Evolutionary conservation across 1,284 basidiomycete species (phyloP), one percentile per base, ranked within the genome.

Genomic region (Trametes sp.): DNA sequence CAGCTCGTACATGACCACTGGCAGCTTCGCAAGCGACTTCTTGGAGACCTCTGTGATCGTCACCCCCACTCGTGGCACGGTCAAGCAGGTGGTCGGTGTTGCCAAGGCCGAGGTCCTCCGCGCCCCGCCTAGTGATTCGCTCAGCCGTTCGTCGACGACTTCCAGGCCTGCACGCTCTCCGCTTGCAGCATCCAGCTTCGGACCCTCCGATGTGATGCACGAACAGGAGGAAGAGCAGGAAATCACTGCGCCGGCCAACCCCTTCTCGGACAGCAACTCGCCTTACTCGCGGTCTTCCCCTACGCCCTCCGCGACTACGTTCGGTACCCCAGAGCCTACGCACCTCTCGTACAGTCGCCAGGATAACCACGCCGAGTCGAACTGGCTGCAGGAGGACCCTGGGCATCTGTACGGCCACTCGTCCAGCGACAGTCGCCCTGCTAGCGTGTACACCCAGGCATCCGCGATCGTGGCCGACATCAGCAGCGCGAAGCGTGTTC

Each of bases 31-130:
- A 14, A 92, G 89, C 69, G 91, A 93, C 69, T 83, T 94, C 74
- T 78, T 94, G 61, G 92, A 94, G 73, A 87, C 89, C 1, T 91
- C 92, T 19, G 88, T 90, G 76, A 94, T 94, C 68, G 84, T 94
- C 65, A 92, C 89, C 0, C 84, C 89, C 28, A 81, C 79, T 33
- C 86, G 85, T 63, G 84, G 84, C 48, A 81, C 82, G 36, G 85
- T 90, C 64, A 84, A 88, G 66, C 89, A 92, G 72, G 88, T 92
- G 11, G 75, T 91, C 44, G 90, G 90, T 38, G 85, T 91, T 50
- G 87, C 87, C 54, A 91, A 88, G 74, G 90, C 92, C 29, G 90
- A 92, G 72, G 87, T 93, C 51, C 85, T 94, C 64, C 87, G 83
- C 63, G 82, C 91, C 2, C 78, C 85, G 0, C 81, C 81, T 35